Evolutionary conservation across 495 filamentous ascomycete species (phyloP), one percentile per base, ranked within the genome.

Genomic region (Daldinia vernicosa): DNA sequence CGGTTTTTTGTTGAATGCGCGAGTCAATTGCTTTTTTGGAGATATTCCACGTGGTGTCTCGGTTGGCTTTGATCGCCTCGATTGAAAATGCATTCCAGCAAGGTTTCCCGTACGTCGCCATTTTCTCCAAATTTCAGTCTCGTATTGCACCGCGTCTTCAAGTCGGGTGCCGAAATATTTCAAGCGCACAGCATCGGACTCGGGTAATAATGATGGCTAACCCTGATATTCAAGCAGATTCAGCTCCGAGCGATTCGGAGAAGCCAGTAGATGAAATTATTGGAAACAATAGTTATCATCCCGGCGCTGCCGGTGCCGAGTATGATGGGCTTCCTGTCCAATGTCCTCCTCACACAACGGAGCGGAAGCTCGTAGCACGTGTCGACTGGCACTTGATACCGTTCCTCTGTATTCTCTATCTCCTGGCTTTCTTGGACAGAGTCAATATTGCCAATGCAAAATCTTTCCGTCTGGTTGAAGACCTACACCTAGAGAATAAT

Each of bases 351-450:
- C 85, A 89, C 61, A 93, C 91, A 35, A 92, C 90, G 11, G 92
- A 95, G 82, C 84, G 86, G 68, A 87, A 82, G 70, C 82, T 98
- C 52, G 87, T 92, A 79, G 79, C 85, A 68, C 91, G 90, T 75
- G 92, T 97, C 71, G 94, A 98, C 77, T 80, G 88, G 74, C 89
- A 90, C 71, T 84, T 97, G 28, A 83, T 98, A 52, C 94, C 94
- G 0, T 92, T 91, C 70, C 80, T 97, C 50, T 92, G 89, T 74
- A 82, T 97, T 35, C 79, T 97, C 74, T 97, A 97, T 74, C 81
- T 96, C 17, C 82, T 97, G 30, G 94, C 94, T 54, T 97, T 97
- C 77, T 79, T 97, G 40, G 94, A 97, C 80, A 86, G 93, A 78
- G 89, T 78, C 69, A 93, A 93, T 71, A 90, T 90, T 71, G 87